These are phyloP conservation scores for Russula dissimulans DNA, from an alignment of 768 basidiomycete species.

Conservation along the genomic window DNA sequence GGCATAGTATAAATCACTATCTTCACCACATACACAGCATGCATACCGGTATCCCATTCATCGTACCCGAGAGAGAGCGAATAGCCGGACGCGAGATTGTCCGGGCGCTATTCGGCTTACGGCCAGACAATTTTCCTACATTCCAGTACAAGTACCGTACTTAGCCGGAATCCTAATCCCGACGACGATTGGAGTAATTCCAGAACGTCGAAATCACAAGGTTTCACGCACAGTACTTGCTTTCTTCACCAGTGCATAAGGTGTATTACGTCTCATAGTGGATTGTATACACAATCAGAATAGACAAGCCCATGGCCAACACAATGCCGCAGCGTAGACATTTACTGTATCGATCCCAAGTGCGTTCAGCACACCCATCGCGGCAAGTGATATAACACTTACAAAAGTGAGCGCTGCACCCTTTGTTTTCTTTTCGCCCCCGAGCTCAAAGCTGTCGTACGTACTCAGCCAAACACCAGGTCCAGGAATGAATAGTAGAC, in stretches of 20 bases:
- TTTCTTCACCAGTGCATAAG: conserved; percentile 6
- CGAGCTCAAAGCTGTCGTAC: conserved; percentile 81
- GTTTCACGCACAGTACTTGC: too few species aligned
- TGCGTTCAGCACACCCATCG: background rate
- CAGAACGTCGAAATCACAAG: too few species aligned
- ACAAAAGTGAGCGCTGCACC: conserved; percentile 93
- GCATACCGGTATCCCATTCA: background rate
- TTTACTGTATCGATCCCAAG: conserved; percentile 6
- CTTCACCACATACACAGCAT: background rate
- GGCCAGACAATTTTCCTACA: background rate
- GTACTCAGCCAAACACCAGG: background rate
- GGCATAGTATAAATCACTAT: background rate
- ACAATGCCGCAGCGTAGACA: background rate
- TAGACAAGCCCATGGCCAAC: background rate
- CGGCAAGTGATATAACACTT: conserved; percentile 31
- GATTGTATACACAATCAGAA: conserved; percentile 14
- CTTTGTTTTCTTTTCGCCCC: conserved; percentile 99
- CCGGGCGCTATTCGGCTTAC: conserved; percentile 4
- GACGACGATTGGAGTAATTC: background rate
- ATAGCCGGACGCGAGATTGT: conserved; percentile 8
- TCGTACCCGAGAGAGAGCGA: background rate
- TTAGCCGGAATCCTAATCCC: background rate
- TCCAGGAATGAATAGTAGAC: conserved; percentile 27
- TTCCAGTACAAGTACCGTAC: too few species aligned
- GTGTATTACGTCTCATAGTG: conserved; percentile 10